Evolutionary conservation across 2,329 filamentous ascomycete genomes (phyloP), one percentile per base, ranked within the genome.

Genomic region (Taxawa tesnikishii): DNA sequence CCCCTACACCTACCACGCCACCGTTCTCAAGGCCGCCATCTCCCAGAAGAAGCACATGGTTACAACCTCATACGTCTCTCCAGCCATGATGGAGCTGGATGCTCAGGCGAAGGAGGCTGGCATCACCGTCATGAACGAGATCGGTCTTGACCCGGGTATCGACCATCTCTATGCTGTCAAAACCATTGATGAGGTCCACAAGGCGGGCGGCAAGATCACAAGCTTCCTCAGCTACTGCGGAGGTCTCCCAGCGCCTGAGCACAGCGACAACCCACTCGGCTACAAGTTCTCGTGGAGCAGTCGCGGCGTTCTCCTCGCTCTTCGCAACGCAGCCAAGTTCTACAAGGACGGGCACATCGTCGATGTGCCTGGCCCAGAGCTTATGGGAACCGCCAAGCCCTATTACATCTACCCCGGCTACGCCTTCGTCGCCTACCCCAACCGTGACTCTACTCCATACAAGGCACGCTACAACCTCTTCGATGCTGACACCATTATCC

Each of bases 121-220:
- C 39, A 94, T 94, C 54, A 93, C 84, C 8, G 87, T 94, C 54
- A 87, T 94, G 81, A 94, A 96, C 63, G 88, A 96, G 71, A 92
- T 93, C 53, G 84, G 84, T 39, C 57, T 67, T 26, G 77, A 81
- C 56, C 77, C 77, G 16, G 77, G 78, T 53, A 73, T 84, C 43
- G 79, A 84, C 53, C 76, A 81, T 55, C 61, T 79, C 36, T 81
- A 88, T 54, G 87, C 87, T 28, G 73, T 94, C 56, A 82, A 88
- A 66, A 83, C 77, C 36, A 94, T 94, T 48, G 73, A 80, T 33
- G 73, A 84, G 53, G 84, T 94, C n/a, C 87, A 94, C 69, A 65
- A 73, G 40, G 79, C 68, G 11, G 87, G 85, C 38, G 88, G 87
- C 55, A 90, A 90, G 68, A 79, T 96, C 54, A 63, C 68, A 17